These are phyloP conservation scores for Neltuma alba DNA, from an alignment of 306 rosid genomes.

Conservation along the genomic window DNA sequence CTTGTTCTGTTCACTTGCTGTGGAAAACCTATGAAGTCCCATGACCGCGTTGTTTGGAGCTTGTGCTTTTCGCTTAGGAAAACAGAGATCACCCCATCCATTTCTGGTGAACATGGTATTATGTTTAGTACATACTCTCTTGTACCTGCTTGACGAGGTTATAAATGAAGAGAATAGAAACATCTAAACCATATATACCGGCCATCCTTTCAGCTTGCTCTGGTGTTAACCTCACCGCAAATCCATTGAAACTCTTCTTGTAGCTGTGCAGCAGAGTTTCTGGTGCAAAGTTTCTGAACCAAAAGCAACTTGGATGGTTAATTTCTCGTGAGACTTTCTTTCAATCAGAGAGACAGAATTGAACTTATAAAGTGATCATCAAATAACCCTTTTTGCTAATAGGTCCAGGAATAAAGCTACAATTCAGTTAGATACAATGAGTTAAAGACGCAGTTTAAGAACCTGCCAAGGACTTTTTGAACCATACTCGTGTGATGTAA, in stretches of 20 bases:
- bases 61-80: conserved; percentile 7
- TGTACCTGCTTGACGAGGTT: not conserved
- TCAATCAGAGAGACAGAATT: not conserved
- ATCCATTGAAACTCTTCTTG: conserved; percentile 47
- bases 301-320: conserved; percentile 22
- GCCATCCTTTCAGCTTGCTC: not conserved
- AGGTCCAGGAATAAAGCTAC: no score
- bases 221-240: conserved; percentile 24
- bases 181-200: not conserved
- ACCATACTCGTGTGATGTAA: conserved; percentile 32
- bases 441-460: not conserved
- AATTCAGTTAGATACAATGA: no score
- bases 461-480: conserved; percentile 37
- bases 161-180: not conserved
- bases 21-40: conserved; percentile 40
- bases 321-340: not conserved
- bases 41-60: conserved; percentile 37
- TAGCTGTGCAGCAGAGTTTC: conserved; percentile 44
- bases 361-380: not conserved
- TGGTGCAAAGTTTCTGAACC: conserved; percentile 4
- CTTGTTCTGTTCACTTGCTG: not conserved
- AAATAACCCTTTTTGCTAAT: no score
- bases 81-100: conserved; percentile 41
- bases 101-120: not conserved
- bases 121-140: not conserved